Percentiles rank a stretch among this genome's conserved stretches.
These are phyloP conservation scores for Backusella macrospora DNA, from an alignment of 192 early-diverging fungal genomes.

Conservation along the genomic window DNA sequence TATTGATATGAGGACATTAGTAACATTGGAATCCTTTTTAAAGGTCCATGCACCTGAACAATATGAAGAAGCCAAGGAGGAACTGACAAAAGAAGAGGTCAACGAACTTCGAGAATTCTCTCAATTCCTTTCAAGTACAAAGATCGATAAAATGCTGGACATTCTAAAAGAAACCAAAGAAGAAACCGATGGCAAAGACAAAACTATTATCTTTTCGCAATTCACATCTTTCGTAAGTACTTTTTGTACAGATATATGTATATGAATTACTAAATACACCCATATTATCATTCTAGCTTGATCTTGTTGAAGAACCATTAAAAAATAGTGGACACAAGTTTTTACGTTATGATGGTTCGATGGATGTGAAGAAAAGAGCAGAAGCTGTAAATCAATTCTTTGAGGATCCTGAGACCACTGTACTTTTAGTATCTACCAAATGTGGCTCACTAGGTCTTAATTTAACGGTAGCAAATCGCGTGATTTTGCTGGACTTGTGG, in stretches of 20 bases:
- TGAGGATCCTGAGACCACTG: slow-evolving; percentile 36
- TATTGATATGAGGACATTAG: neutral
- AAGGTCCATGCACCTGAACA: slow-evolving; percentile 21
- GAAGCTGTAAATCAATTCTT: slow-evolving; percentile 45
- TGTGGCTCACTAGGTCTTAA: slow-evolving; percentile 79
- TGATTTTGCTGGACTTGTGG: slow-evolving; percentile 37
- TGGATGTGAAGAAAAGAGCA: slow-evolving; percentile 43
- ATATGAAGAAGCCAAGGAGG: neutral
- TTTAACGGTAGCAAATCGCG: slow-evolving; percentile 37
- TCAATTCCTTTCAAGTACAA: slow-evolving; percentile 32
- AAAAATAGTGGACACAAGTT: slow-evolving; percentile 34
- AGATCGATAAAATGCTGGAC: slow-evolving; percentile 50
- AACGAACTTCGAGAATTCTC: neutral
- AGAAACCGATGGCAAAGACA: slow-evolving; percentile 33
- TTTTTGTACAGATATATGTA: neutral
- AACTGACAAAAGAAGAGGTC: neutral
- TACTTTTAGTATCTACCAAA: slow-evolving; percentile 70
- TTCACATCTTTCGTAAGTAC: slow-evolving; percentile 44
- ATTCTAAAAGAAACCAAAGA: slow-evolving; percentile 36
- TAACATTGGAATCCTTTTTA: slow-evolving; percentile 20
- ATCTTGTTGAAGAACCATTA: slow-evolving; percentile 49
- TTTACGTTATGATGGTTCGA: slow-evolving; percentile 49
- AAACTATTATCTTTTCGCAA: slow-evolving; percentile 63
- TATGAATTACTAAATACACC: neutral
- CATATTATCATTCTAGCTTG: slow-evolving; percentile 23